phyloP scores from a whole-genome alignment of 2,329 filamentous ascomycete species.

The Thielaviopsis musarum region DNA sequence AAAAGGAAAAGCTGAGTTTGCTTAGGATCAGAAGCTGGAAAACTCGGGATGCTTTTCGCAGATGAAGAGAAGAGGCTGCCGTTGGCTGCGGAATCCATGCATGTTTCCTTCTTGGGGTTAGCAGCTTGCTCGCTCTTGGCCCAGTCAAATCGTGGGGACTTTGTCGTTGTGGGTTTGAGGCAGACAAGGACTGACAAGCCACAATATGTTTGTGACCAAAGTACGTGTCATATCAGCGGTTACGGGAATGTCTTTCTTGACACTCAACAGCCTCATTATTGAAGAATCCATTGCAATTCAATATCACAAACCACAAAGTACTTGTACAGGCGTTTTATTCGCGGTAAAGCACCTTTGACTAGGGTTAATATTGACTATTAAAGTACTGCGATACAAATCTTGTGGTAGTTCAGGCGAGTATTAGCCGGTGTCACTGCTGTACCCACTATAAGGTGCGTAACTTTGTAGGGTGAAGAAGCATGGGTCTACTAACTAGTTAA shows the following conservation, averaged over 20 bases:
- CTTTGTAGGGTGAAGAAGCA: too few relatives aligned
- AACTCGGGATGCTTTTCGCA: conserved; percentile 1
- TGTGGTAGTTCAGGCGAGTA: background rate
- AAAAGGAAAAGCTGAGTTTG: background rate
- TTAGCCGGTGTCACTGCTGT: background rate
- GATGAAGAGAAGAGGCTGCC: conserved; percentile 7
- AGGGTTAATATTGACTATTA: too few relatives aligned
- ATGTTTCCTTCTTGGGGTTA: conserved; percentile 9
- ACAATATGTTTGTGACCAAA: background rate
- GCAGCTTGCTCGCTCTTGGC: background rate
- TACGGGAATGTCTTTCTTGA: too few relatives aligned
- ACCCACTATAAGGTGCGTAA: background rate
- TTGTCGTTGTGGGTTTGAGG: background rate
- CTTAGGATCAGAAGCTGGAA: background rate
- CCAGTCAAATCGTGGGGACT: background rate
- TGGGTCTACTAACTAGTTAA: background rate
- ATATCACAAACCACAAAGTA: background rate
- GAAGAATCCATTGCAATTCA: too few relatives aligned
- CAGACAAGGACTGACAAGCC: background rate
- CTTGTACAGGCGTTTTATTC: background rate
- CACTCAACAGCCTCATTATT: too few relatives aligned
- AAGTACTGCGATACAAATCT: background rate
- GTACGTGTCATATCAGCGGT: too few relatives aligned
- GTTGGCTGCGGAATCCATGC: background rate
- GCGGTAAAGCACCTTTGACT: background rate